Evolutionary conservation across 75 land plant genomes (phyloP), one percentile per base, ranked within the genome.

Genomic region (Gnetum montanum): DNA sequence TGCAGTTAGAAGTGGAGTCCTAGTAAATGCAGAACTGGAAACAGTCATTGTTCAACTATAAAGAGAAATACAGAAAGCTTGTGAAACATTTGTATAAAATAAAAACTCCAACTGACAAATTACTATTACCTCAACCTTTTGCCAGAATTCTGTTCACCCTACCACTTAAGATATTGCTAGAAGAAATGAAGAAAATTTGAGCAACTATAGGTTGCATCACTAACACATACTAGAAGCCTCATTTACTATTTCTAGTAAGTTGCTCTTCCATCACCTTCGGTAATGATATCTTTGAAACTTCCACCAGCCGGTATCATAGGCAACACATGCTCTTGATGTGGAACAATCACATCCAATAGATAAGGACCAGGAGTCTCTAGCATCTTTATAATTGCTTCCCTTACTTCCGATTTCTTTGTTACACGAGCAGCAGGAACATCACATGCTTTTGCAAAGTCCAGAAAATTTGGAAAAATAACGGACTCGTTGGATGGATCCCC

Each of bases 281-380:
- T 72, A 52, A 85, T 91, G 57, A 78, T 75, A 59, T 86, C 92
- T 40, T 83, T 76, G 45, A 91, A 91, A 4, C 77, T 61, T 37
- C 85, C 88, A 29, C 85, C 88, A 65, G 88, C 79, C 0, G 93
- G 97, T 7, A 87, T 87, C 97, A 87, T 91, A n/a, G 88, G 97
- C 58, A 87, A 49, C 23, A 91, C 88, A 60, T 87, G 88, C 38
- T 91, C 97, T 49, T 89, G 86, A 64, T 93, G 84, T 4, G 98
- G 86, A 8, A 93, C 95, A 38, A 93, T 78, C 24, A 93, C 94
- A 64, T 93, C 98, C 60, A 93, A 47, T 12, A 92, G 45, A 62
- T 82, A 88, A 0, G 97, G 97, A 26, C 93, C 97, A 16, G 81
- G 86, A 0, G 98, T 93, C 33, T 84, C 83, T 48, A 93, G 67